phyloP scores from a whole-genome alignment of 2,329 filamentous ascomycete species.

The Exophiala xenobiotica region DNA sequence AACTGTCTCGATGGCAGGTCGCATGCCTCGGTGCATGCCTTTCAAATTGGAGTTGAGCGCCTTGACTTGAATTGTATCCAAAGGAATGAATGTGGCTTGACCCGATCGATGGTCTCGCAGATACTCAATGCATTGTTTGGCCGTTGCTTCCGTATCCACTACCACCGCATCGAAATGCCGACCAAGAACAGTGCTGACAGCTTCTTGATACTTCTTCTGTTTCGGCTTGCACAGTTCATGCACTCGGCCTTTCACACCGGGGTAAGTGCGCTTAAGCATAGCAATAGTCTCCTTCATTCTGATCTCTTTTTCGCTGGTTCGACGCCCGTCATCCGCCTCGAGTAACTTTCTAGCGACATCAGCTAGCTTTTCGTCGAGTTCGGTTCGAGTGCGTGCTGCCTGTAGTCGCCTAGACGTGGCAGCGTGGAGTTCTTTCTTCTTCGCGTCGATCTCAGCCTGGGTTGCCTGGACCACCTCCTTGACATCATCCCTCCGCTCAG shows the following conservation, averaged over 20 bases:
- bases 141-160: constrained; percentile 92
- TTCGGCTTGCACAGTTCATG: constrained; percentile 93
- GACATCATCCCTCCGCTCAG: constrained; percentile 65
- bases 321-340: constrained; percentile 79
- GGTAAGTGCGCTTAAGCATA: constrained; percentile 84
- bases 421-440: constrained; percentile 87
- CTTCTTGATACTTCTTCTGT: constrained; percentile 93
- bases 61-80: constrained; percentile 96
- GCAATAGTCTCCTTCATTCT: constrained; percentile 79
- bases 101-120: constrained; percentile 84
- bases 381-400: constrained; percentile 76
- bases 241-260: constrained; percentile 85
- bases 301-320: constrained; percentile 79
- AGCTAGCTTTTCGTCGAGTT: constrained; percentile 87
- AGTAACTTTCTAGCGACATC: constrained; percentile 77
- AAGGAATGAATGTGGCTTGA: constrained; percentile 89
- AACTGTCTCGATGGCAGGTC: constrained; percentile 92
- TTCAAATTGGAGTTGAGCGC: constrained; percentile 87
- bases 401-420: constrained; percentile 80
- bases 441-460: constrained; percentile 74
- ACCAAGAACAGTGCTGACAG: constrained; percentile 87
- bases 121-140: constrained; percentile 89
- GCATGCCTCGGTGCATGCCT: constrained; percentile 76
- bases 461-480: constrained; percentile 65
- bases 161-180: constrained; percentile 92